Evolutionary conservation across 192 early-diverging fungal species (phyloP).

Genomic region (Podila epigama): DNA sequence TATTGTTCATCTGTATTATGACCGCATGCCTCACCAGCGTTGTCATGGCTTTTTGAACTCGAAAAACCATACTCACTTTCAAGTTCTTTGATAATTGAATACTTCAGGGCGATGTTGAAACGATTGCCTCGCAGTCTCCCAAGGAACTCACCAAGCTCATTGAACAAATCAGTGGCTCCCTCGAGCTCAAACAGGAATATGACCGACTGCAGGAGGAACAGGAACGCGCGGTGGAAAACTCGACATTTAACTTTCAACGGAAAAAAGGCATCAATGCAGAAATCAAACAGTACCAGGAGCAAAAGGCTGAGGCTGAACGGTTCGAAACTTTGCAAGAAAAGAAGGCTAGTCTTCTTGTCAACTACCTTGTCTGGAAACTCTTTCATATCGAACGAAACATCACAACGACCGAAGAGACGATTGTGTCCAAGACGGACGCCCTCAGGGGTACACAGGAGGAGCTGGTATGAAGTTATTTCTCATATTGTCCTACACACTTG

Average conservation of each 20-base stretch:
- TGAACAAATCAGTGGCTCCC: conserved; percentile 96
- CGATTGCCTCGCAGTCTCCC: conserved; percentile 94
- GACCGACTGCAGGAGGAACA: conserved; percentile 81
- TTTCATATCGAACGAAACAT: conserved; percentile 86
- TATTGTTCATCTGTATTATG: not conserved
- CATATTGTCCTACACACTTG: not conserved
- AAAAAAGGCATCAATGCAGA: conserved; percentile 89
- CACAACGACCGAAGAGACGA: conserved; percentile 62
- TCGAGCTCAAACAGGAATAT: conserved; percentile 90
- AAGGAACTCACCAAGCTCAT: conserved; percentile 92
- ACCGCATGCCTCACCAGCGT: too few species aligned
- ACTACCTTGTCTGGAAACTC: conserved; percentile 88
- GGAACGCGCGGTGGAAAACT: conserved; percentile 89
- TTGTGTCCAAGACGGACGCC: conserved; percentile 61
- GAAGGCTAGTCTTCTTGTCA: conserved; percentile 66
- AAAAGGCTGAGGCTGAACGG: conserved; percentile 89
- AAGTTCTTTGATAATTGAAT: not conserved
- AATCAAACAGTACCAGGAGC: conserved; percentile 91
- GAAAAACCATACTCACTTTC: not conserved
- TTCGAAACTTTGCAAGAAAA: conserved; percentile 72
- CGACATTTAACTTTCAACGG: conserved; percentile 88
- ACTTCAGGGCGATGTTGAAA: conserved; percentile 89
- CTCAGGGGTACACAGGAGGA: conserved; percentile 50
- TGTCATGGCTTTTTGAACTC: not conserved
- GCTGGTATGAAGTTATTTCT: conserved; percentile 38